These are phyloP conservation scores for Tubosaeta sp. DNA, from an alignment of 768 basidiomycete genomes.

Conservation along the genomic window DNA sequence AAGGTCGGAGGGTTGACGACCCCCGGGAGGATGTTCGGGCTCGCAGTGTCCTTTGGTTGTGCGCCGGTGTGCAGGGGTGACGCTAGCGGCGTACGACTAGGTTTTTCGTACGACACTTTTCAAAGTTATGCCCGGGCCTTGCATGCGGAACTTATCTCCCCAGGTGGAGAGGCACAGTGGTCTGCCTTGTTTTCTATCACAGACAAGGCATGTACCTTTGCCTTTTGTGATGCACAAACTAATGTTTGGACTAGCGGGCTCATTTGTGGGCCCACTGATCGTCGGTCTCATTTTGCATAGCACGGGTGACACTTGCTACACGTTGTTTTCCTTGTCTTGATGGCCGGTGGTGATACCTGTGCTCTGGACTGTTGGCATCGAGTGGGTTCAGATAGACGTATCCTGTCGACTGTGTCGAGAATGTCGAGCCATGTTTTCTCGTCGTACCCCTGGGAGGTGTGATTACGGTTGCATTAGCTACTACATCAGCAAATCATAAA, in stretches of 20 bases:
- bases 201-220: too few species aligned
- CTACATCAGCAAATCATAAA: too few species aligned
- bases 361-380: constrained; percentile 64
- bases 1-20: constrained; percentile 73
- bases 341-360: constrained; percentile 84
- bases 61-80: neutral
- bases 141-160: constrained; percentile 83
- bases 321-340: constrained; percentile 78
- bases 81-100: constrained; percentile 27
- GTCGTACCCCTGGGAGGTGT: too few species aligned
- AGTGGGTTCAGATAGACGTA: too few species aligned
- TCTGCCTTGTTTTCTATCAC: too few species aligned
- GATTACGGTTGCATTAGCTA: too few species aligned
- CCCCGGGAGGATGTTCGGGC: constrained; percentile 76
- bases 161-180: constrained; percentile 89
- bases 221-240: too few species aligned
- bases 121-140: constrained; percentile 86
- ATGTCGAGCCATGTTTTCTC: neutral
- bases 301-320: constrained; percentile 88
- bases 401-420: constrained; percentile 3
- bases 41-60: constrained; percentile 78
- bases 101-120: constrained; percentile 82
- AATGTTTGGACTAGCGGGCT: constrained; percentile 58
- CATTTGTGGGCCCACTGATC: constrained; percentile 85
- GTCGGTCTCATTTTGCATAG: too few species aligned